Percentiles rank a stretch among this genome's conserved stretches.
These are phyloP conservation scores for Candida anglica DNA, from an alignment of 805 yeast species.

Conservation along the genomic window DNA sequence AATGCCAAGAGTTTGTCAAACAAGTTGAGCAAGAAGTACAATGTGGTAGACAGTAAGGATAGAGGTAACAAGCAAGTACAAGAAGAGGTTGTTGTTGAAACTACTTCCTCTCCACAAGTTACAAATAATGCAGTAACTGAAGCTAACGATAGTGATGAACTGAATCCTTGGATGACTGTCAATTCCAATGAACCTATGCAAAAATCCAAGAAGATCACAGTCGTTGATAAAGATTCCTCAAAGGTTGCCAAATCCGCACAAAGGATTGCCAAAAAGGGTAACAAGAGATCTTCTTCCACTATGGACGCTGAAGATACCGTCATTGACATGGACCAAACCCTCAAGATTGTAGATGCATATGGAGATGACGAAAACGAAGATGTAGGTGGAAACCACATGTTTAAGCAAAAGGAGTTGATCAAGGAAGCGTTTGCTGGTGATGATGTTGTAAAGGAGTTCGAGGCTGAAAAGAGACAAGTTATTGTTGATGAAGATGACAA, in stretches of 20 bases:
- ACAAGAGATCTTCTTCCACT: slow-evolving; percentile 29
- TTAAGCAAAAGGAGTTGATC: slow-evolving; percentile 77
- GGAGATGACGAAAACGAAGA: slow-evolving; percentile 25
- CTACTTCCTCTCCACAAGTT: slow-evolving; percentile 8
- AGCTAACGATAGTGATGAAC: slow-evolving; percentile 5
- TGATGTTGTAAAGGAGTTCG: slow-evolving; percentile 81
- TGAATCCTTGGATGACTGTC: slow-evolving; percentile 37
- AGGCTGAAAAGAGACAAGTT: slow-evolving; percentile 65
- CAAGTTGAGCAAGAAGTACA: slow-evolving; percentile 26
- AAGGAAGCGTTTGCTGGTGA: slow-evolving; percentile 97
- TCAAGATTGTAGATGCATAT: slow-evolving; percentile 49
- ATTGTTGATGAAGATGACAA: slow-evolving; percentile 80
- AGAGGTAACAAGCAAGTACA: slow-evolving; percentile 2
- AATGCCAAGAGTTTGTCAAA: slow-evolving; percentile 43
- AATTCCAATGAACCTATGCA: slow-evolving; percentile 13
- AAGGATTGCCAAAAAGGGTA: slow-evolving; percentile 29
- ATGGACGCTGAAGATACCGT: slow-evolving; percentile 34
- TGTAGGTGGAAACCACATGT: slow-evolving; percentile 43
- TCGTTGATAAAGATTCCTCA: slow-evolving; percentile 35
- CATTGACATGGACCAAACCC: slow-evolving; percentile 51
- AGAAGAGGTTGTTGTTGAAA: slow-evolving; percentile 13
- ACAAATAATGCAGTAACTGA: slow-evolving; percentile 12
- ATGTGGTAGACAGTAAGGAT: slow-evolving; percentile 12
- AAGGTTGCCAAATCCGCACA: slow-evolving; percentile 35
- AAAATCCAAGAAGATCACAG: slow-evolving; percentile 26